These are phyloP conservation scores for Rhizoctonia solani DNA, from an alignment of 1,284 basidiomycete species.

Conservation along the genomic window DNA sequence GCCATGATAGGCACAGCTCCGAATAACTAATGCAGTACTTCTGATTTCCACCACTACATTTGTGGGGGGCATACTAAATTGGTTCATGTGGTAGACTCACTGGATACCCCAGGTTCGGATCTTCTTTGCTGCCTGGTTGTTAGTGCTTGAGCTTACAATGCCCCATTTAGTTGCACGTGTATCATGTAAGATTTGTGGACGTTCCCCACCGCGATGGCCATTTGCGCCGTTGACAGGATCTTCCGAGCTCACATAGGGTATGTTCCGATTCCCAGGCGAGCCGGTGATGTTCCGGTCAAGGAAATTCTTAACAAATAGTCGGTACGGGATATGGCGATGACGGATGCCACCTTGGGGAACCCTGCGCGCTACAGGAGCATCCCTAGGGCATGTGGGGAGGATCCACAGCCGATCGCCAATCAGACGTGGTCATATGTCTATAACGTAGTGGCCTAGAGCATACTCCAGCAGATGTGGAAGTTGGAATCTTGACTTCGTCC, in stretches of 20 bases:
- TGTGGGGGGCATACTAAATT: not conserved
- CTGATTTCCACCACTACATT: not conserved
- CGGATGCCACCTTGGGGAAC: not conserved
- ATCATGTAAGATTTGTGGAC: slow-evolving; percentile 4
- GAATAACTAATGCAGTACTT: slow-evolving; percentile 6
- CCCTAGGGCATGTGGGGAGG: not conserved
- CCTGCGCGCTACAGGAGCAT: not conserved
- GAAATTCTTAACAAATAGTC: not conserved
- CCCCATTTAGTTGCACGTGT: not conserved
- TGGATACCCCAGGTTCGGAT: not conserved
- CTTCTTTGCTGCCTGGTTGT: slow-evolving; percentile 13
- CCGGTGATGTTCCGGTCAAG: not conserved
- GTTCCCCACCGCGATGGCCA: not conserved
- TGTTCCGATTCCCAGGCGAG: slow-evolving; percentile 1
- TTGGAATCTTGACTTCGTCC: not conserved
- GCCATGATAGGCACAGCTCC: slow-evolving; percentile 1
- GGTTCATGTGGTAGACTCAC: not conserved
- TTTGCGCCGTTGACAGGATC: slow-evolving; percentile 16
- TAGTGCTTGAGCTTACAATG: not conserved
- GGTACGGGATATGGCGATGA: not conserved
- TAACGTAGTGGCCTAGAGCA: not conserved
- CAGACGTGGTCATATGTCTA: not conserved
- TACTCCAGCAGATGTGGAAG: too few species aligned
- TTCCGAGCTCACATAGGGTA: not conserved
- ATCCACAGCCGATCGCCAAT: slow-evolving; percentile 20